A percentile compares a stretch with the other conserved stretches of the same genome.
These are phyloP conservation scores for Coemansia reversa DNA, from an alignment of 192 early-diverging fungal genomes.

Conservation along the genomic window DNA sequence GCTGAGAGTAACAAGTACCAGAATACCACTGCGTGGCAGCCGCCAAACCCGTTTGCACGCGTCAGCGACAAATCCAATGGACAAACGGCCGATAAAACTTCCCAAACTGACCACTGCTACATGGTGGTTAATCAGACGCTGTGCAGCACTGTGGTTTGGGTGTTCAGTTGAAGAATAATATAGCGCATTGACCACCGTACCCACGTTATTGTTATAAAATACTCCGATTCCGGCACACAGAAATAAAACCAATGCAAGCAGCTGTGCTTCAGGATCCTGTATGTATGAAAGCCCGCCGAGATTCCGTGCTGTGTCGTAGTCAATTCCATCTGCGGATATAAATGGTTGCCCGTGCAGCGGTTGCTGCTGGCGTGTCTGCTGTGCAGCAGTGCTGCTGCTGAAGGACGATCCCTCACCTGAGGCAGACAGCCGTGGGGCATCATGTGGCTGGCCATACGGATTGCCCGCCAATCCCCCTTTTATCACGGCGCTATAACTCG, in stretches of 20 bases:
- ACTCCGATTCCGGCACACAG: constrained; percentile 53
- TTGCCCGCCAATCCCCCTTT: not conserved
- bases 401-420: not conserved
- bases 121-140: constrained; percentile 53
- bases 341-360: not conserved
- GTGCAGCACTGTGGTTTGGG: constrained; percentile 33
- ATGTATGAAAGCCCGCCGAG: constrained; percentile 46
- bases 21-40: constrained; percentile 47
- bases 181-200: constrained; percentile 53
- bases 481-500: not conserved
- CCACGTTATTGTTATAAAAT: constrained; percentile 56
- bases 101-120: constrained; percentile 50
- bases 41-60: constrained; percentile 39
- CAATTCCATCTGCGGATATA: constrained; percentile 23
- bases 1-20: constrained; percentile 33
- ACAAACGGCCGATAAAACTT: constrained; percentile 47
- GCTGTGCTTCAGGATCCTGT: constrained; percentile 51
- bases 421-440: not conserved
- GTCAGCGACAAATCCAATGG: constrained; percentile 45
- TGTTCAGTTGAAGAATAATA: constrained; percentile 43
- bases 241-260: constrained; percentile 48
- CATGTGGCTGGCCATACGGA: constrained; percentile 1
- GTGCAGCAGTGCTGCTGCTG: constrained; percentile 1
- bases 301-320: constrained; percentile 53
- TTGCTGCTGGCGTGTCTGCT: constrained; percentile 3